These are phyloP conservation scores for Kuraishia molischiana DNA, from an alignment of 805 yeast genomes.

Conservation along the genomic window DNA sequence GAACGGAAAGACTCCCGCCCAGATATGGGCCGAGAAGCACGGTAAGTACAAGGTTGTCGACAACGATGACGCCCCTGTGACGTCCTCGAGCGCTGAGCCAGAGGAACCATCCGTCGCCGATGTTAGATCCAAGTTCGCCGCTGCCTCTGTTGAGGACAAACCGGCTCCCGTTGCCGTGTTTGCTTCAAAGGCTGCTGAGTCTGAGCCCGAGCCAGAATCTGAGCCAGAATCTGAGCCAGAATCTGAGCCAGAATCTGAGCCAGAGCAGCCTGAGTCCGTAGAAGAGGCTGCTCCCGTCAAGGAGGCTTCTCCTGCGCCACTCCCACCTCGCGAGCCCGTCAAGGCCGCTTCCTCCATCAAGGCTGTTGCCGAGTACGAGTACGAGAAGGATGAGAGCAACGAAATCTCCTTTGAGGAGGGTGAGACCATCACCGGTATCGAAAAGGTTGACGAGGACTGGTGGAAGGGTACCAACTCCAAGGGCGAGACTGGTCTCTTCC, in stretches of 20 bases:
- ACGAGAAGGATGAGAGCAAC: conserved; percentile 66
- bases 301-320: conserved; percentile 5
- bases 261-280: conserved; percentile 8
- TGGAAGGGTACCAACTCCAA: conserved; percentile 30
- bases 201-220: conserved; percentile 14
- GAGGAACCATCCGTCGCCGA: conserved; percentile 4
- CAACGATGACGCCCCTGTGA: conserved; percentile 20
- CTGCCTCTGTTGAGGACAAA: not conserved
- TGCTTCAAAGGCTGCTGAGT: conserved; percentile 6
- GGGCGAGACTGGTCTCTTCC: conserved; percentile 47
- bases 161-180: not conserved
- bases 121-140: not conserved
- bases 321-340: conserved; percentile 3
- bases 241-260: conserved; percentile 10
- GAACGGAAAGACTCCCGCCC: conserved; percentile 88
- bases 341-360: conserved; percentile 9
- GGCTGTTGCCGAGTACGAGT: conserved; percentile 80
- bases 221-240: conserved; percentile 6
- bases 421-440: conserved; percentile 55
- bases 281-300: conserved; percentile 2
- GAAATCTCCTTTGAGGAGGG: conserved; percentile 63
- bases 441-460: conserved; percentile 71
- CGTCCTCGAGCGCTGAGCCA: conserved; percentile 11
- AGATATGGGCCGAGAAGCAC: conserved; percentile 87
- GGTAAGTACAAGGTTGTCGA: conserved; percentile 47